phyloP scores from a whole-genome alignment of 2,329 filamentous ascomycete species.

The Trichoderma gracile region DNA sequence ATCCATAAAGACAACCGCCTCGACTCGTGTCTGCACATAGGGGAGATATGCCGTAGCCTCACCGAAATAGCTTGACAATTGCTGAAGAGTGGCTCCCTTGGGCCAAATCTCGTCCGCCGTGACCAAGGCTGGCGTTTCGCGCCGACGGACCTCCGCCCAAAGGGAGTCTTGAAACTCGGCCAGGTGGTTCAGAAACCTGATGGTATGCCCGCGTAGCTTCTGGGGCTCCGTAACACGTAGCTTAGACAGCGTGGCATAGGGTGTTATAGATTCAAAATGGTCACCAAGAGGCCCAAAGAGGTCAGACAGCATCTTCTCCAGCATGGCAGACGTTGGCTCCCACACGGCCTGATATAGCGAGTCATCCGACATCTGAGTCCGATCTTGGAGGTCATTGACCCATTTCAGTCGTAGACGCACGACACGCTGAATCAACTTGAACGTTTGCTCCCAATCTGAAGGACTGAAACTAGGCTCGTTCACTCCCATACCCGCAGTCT shows the following conservation, averaged over 20 bases:
- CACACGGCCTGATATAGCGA: constrained; percentile 12
- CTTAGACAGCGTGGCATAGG: not conserved
- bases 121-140: constrained; percentile 1
- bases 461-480: constrained; percentile 12
- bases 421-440: not conserved
- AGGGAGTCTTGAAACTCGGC: not conserved
- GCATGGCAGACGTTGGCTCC: constrained; percentile 16
- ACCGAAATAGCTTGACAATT: not conserved
- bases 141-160: constrained; percentile 7
- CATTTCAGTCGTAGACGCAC: not conserved
- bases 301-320: not conserved
- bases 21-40: constrained; percentile 1
- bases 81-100: constrained; percentile 14
- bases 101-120: constrained; percentile 15
- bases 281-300: not conserved
- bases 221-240: not conserved
- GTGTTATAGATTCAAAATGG: not conserved
- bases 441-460: not conserved
- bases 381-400: constrained; percentile 13
- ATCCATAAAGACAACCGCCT: not conserved
- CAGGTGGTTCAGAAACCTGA: constrained; percentile 11
- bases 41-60: not conserved
- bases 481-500: constrained; percentile 6
- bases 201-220: not conserved
- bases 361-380: constrained; percentile 4